Conservation (phyloP, 352 stramenopile species). For the Globisporangium lucens region DNA sequence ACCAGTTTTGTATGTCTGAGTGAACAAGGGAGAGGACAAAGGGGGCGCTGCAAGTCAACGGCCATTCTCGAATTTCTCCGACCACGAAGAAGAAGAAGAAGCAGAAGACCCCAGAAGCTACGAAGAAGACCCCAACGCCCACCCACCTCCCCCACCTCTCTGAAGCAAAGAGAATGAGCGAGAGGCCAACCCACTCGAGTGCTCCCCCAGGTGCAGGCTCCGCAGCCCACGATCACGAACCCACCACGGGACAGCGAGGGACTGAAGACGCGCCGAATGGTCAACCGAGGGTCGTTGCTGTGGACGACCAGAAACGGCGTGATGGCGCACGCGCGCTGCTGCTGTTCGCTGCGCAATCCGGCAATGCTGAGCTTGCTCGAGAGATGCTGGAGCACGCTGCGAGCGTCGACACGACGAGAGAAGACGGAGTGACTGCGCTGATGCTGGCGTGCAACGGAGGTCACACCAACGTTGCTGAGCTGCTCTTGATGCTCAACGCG, state of each 20-base stretch:
- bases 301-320: background rate
- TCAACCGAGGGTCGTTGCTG: background rate
- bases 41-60: background rate
- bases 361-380: background rate
- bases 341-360: background rate
- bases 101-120: background rate
- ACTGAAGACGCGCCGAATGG: background rate
- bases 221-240: background rate
- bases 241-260: background rate
- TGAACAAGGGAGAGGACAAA: too few relatives aligned
- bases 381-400: background rate
- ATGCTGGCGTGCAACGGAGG: background rate
- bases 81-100: background rate
- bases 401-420: background rate
- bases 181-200: background rate
- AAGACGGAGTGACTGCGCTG: constrained; percentile 5
- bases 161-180: background rate
- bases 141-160: background rate
- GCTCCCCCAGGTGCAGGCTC: background rate
- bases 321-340: background rate
- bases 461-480: background rate
- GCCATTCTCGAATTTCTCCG: background rate
- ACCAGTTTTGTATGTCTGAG: too few relatives aligned
- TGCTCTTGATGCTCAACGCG: background rate
- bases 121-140: background rate